Evolutionary conservation across 352 stramenopile genomes (phyloP), one percentile per base, ranked within the genome.

Genomic region (Aphanomyces stellatus): DNA sequence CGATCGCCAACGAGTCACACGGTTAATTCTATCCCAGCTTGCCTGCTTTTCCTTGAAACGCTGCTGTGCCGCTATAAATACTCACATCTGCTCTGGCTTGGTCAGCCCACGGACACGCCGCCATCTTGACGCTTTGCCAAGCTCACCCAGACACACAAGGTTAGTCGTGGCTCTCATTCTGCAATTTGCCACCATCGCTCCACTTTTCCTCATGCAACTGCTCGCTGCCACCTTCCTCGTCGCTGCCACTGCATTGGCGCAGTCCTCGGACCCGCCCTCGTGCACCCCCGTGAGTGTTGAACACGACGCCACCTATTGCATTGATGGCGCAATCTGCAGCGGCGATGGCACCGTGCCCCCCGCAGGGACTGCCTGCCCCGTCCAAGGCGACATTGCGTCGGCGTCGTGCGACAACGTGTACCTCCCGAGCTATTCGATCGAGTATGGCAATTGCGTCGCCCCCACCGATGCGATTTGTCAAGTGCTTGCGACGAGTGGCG

Each of bases 201-300:
- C 37, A 46, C 37, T 46, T 19, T 46, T n/a, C n/a, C n/a, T n/a
- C n/a, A n/a, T n/a, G n/a, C n/a, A n/a, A n/a, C 37, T 46, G n/a
- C 37, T 46, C 2, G 37, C 37, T 46, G 13, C 37, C n/a, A 19
- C 37, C n/a, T 19, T 46, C 37, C 37, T 46, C n/a, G 37, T 46
- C 11, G 13, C n/a, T 46, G 37, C 37, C 37, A 19, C 37, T 46
- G n/a, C n/a, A n/a, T n/a, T n/a, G n/a, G n/a, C n/a, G n/a, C n/a
- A n/a, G n/a, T n/a, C n/a, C n/a, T n/a, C n/a, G n/a, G n/a, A n/a
- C n/a, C n/a, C n/a, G n/a, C n/a, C n/a, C n/a, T n/a, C n/a, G n/a
- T n/a, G n/a, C n/a, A n/a, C n/a, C n/a, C n/a, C n/a, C n/a, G 76
- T 89, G 33, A 88, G 78, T 15, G 83, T 92, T 27, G 79, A 88